Base-by-base conservation (phyloP, 2,329 filamentous ascomycete genomes). In the Eurotiales sp. region DNA sequence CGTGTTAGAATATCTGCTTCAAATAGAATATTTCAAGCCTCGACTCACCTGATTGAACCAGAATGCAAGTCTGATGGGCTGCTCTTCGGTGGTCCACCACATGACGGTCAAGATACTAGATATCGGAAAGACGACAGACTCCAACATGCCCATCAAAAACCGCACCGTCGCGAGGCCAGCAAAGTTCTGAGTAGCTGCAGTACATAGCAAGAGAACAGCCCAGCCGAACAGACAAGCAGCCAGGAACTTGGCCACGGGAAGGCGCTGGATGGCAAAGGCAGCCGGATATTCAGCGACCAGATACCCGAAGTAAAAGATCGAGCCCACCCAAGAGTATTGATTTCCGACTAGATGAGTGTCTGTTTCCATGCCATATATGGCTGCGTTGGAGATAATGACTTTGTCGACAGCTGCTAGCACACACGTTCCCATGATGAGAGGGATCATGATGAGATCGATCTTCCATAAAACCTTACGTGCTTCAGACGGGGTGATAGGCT, bases 361-460 rank as follows among this genome's bases (percentile, higher is more conserved):
- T 4, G 37, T 39, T 22, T 23, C 47, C 45, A 52, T 52, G 3
- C 50, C 50, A 22, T 46, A 48, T 30, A 52, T 52, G 19, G 50
- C 50, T 15, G 50, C 50, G 29, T 51, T 51, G 41, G 48, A 51
- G 11, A 68, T 61, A 10, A 63, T 61, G 44, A 66, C 61, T 47
- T 68, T 67, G 57, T 67, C 63, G 17, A 66, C 57, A 14, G 61
- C 61, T 27, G 57, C 60, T 19, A 64, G 40, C 21, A 61, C 56
- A 19, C 61, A 55, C 2, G 60, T 62, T 8, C 57, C 55, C 50
- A 57, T 54, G 25, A 64, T 59, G 30, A 64, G 42, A 3, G 61
- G 62, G 17, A 64, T 58, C 8, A 64, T 49, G 17, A 59, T 60
- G 21, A 61, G 47, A 46, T 64, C 62, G 25, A 63, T 62, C 43